Evolutionary conservation across 23 red algal genomes (phyloP), one percentile per base, ranked within the genome.

Genomic region (Agarophyton chilense): DNA sequence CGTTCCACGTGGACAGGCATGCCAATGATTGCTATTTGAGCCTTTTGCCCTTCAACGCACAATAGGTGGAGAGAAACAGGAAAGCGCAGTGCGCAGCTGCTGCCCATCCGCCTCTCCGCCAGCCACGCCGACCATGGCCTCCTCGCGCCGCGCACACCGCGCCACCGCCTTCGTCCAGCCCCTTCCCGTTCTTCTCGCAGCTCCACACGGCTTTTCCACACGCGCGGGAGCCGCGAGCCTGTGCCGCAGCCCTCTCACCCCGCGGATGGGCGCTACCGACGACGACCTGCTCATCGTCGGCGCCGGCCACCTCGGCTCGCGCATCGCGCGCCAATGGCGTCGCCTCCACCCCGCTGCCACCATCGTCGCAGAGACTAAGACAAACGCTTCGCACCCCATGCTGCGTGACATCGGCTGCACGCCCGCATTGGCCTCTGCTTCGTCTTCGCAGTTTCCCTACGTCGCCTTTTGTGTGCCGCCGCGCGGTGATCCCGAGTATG

Each of bases 401-500:
- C 77, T 98, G 55, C 72, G 49, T 2, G 22, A 72, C 24, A 28
- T 56, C 2, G 77, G 80, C 17, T 45, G 82, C 42, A 78, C 86
- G 24, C 86, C 90, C 28, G 76, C 47, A 6, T 44, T 87, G 72
- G 72, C 70, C 40, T 25, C 52, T 11, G 21, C 53, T 21, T 55
- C 56, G 26, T 21, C 31, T 2, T 31, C 25, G 18, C 39, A n/a
- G 43, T 90, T 84, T 36, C 76, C 90, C 9, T 64, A 78, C 16
- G 91, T 98, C 4, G 76, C 94, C 0, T 98, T 98, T 58, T 98
- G 90, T 72, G 91, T 79, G 49, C 90, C 90, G 21, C 95, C 95
- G 1, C 36, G 78, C 1, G 66, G 55, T 11, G 40, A 22, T 28
- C 35, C 60, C 1, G 34, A 49, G 16, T 98, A 98, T 83, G 43